These are phyloP conservation scores for Trichoderma guizhouense DNA, from an alignment of 2,329 filamentous ascomycete genomes.

Conservation along the genomic window DNA sequence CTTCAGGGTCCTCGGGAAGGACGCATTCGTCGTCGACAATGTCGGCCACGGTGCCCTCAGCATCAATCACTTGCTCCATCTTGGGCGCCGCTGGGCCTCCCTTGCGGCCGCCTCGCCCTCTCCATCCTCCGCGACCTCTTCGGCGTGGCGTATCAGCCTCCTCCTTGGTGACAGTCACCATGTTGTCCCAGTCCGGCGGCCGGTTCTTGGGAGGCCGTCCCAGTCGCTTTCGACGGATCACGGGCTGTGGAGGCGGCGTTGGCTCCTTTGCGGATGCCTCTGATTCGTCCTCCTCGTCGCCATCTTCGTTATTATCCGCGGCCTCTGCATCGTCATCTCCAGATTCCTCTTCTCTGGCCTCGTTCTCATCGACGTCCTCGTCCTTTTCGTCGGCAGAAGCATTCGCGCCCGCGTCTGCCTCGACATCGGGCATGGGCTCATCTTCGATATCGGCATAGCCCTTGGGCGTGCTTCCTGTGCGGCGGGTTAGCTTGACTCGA, in stretches of 20 bases:
- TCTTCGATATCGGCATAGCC: conserved; percentile 42
- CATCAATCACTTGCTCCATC: conserved; percentile 82
- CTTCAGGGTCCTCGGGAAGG: conserved; percentile 80
- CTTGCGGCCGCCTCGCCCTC: conserved; percentile 61
- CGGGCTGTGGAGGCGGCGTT: conserved; percentile 55
- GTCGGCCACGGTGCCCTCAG: conserved; percentile 87
- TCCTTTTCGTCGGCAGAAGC: conserved; percentile 25
- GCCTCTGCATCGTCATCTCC: conserved; percentile 31
- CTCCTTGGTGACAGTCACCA: conserved; percentile 53
- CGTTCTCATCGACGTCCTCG: conserved; percentile 39
- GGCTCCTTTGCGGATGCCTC: conserved; percentile 49
- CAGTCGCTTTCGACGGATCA: conserved; percentile 72
- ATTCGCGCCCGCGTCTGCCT: conserved; percentile 22
- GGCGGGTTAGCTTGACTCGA: conserved; percentile 34
- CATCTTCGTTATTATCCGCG: conserved; percentile 51
- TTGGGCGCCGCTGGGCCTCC: conserved; percentile 71
- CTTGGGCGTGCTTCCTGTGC: conserved; percentile 41
- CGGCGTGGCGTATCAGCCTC: conserved; percentile 59
- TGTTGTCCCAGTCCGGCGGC: conserved; percentile 72
- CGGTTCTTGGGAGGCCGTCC: conserved; percentile 83
- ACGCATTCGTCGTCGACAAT: conserved; percentile 90
- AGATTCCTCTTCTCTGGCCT: conserved; percentile 42
- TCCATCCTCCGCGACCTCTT: conserved; percentile 68
- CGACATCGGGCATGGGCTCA: conserved; percentile 37
- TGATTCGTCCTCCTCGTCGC: conserved; percentile 36